phyloP scores from a whole-genome alignment of 1,284 basidiomycete genomes.

The Cerrena zonata region DNA sequence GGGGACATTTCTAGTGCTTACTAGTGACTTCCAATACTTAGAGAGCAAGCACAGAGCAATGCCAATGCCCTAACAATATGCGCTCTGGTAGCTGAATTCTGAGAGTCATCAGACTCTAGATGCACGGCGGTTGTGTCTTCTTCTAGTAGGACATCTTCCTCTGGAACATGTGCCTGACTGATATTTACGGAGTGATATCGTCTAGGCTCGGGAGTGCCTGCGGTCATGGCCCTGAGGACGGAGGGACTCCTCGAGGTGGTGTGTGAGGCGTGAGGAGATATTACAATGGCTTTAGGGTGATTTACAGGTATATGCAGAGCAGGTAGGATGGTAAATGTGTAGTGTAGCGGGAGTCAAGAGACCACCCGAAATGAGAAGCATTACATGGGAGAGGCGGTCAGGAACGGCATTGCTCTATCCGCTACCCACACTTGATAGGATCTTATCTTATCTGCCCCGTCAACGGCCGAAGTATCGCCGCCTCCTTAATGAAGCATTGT shows the following conservation, averaged over 20 bases:
- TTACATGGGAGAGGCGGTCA: not conserved
- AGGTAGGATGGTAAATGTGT: not conserved
- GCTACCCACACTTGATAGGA: not conserved
- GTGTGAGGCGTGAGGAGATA: no score
- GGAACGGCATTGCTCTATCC: not conserved
- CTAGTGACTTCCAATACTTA: slow-evolving; percentile 76
- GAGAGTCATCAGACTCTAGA: slow-evolving; percentile 11
- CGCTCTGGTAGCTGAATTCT: slow-evolving; percentile 27
- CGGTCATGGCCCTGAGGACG: no score
- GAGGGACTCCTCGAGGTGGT: not conserved
- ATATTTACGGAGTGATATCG: not conserved
- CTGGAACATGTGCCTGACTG: not conserved
- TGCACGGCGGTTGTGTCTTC: slow-evolving; percentile 17
- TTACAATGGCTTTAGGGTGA: no score
- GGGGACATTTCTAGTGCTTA: slow-evolving; percentile 29
- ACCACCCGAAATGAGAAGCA: no score
- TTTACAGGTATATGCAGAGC: no score
- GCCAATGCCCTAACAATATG: slow-evolving; percentile 54
- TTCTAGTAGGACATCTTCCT: slow-evolving; percentile 13
- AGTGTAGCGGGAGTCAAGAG: not conserved
- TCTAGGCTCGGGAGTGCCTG: not conserved
- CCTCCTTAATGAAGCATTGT: no score
- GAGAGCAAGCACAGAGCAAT: slow-evolving; percentile 65
- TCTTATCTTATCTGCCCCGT: slow-evolving; percentile 9
- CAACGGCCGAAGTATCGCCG: no score